Evolutionary conservation across 192 early-diverging fungal genomes (phyloP).

Genomic region (Endogone sp.): DNA sequence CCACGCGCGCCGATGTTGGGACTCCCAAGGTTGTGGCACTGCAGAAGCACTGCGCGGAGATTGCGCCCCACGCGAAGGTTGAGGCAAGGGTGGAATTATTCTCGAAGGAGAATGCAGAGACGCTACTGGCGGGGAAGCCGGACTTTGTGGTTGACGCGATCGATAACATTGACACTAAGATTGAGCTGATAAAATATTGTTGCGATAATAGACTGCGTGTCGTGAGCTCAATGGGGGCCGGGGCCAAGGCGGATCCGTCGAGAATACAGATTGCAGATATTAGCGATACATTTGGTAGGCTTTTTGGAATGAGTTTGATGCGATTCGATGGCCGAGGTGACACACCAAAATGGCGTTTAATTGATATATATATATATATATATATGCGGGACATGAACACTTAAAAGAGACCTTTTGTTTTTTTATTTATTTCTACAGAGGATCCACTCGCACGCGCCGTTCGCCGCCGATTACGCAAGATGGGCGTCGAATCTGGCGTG

Average conservation of each 20-base stretch:
- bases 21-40: constrained; percentile 81
- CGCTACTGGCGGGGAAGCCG: constrained; percentile 60
- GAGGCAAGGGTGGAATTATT: constrained; percentile 81
- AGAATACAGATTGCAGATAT: constrained; percentile 96
- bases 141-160: constrained; percentile 87
- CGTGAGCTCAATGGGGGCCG: constrained; percentile 95
- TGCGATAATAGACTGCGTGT: constrained; percentile 66
- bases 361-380: too few species aligned
- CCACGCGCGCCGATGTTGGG: constrained; percentile 85
- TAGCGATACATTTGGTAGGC: constrained; percentile 76
- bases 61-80: constrained; percentile 75
- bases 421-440: constrained; percentile 46
- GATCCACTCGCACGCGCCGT: constrained; percentile 91
- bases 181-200: constrained; percentile 87
- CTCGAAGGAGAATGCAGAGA: constrained; percentile 56
- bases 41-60: constrained; percentile 63
- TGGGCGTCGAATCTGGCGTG: constrained; percentile 74
- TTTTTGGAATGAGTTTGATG: not conserved
- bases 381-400: too few species aligned
- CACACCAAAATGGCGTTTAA: too few species aligned
- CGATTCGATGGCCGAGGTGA: not conserved
- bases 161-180: constrained; percentile 94
- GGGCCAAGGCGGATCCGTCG: constrained; percentile 96
- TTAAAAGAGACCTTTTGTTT: not conserved
- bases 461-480: constrained; percentile 64